Evolutionary conservation across 495 filamentous ascomycete species (phyloP).

Genomic region (Hypoxylon fragiforme): DNA sequence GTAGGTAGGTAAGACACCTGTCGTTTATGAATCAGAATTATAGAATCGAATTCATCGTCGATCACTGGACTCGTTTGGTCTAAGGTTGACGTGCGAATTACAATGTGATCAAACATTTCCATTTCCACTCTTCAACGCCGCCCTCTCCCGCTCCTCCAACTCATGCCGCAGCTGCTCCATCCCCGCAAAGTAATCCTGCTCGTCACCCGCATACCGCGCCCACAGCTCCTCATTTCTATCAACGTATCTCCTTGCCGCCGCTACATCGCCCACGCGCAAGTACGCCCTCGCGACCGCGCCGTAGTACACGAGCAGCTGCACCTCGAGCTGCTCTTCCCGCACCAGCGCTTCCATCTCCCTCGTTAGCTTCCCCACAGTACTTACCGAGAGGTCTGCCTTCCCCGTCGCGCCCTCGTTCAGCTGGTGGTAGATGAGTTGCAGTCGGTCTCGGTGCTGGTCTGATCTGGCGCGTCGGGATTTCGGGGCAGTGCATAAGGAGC

Average conservation of each 20-base stretch:
- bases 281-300: conserved; percentile 38
- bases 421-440: conserved; percentile 35
- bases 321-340: conserved; percentile 34
- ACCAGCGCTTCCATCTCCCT: conserved; percentile 36
- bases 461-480: conserved; percentile 18
- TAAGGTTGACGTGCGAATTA: too few relatives aligned
- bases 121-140: background rate
- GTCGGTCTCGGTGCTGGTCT: conserved; percentile 31
- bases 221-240: conserved; percentile 36
- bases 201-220: conserved; percentile 42
- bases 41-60: background rate
- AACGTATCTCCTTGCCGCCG: conserved; percentile 32
- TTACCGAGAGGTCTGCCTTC: conserved; percentile 3
- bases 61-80: background rate
- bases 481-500: conserved; percentile 35
- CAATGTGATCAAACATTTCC: too few relatives aligned
- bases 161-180: conserved; percentile 37
- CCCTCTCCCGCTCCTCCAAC: conserved; percentile 20
- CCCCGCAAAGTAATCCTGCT: conserved; percentile 37
- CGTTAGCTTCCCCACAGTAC: conserved; percentile 20
- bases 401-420: conserved; percentile 24
- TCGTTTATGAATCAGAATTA: background rate
- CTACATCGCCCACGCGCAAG: conserved; percentile 29
- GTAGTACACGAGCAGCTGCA: conserved; percentile 41
- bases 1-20: too few relatives aligned